Conservation (phyloP, 805 yeast species). For the Blastobotrys americana region DNA sequence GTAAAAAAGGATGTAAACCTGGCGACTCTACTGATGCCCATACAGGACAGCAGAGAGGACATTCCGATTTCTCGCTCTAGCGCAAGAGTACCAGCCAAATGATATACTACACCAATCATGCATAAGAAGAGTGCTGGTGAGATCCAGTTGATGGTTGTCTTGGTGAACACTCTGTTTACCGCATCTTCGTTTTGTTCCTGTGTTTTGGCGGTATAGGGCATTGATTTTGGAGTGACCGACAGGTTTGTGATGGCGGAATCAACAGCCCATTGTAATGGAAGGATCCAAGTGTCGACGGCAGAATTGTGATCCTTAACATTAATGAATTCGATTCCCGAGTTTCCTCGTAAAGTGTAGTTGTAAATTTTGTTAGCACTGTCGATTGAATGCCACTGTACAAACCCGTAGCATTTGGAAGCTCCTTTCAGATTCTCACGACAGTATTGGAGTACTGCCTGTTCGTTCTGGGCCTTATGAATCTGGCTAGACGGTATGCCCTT, state of each 20-base stretch:
- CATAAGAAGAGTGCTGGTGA: slow-evolving; percentile 32
- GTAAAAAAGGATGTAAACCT: slow-evolving; percentile 26
- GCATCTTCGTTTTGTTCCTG: slow-evolving; percentile 23
- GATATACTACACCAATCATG: slow-evolving; percentile 33
- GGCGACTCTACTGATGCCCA: slow-evolving; percentile 27
- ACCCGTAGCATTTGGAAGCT: slow-evolving; percentile 30
- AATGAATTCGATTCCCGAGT: slow-evolving; percentile 26
- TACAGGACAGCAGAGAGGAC: slow-evolving; percentile 25
- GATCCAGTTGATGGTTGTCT: slow-evolving; percentile 24
- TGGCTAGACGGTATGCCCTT: slow-evolving; percentile 27
- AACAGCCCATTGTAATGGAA: slow-evolving; percentile 32
- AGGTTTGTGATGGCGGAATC: slow-evolving; percentile 27
- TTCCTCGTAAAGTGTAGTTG: slow-evolving; percentile 32
- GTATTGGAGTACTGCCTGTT: slow-evolving; percentile 20
- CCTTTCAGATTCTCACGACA: slow-evolving; percentile 31
- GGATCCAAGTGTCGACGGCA: slow-evolving; percentile 26
- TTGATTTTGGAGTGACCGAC: slow-evolving; percentile 23
- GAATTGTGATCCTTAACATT: slow-evolving; percentile 24
- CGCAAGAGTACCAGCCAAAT: slow-evolving; percentile 30
- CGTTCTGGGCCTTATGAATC: slow-evolving; percentile 20
- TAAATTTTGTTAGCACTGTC: slow-evolving; percentile 22
- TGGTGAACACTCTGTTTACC: slow-evolving; percentile 24
- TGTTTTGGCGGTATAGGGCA: slow-evolving; percentile 28
- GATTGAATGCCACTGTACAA: slow-evolving; percentile 29
- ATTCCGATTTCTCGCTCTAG: slow-evolving; percentile 30